Base-by-base conservation (phyloP, 2,329 filamentous ascomycete genomes). In the Mariannaea elegans region DNA sequence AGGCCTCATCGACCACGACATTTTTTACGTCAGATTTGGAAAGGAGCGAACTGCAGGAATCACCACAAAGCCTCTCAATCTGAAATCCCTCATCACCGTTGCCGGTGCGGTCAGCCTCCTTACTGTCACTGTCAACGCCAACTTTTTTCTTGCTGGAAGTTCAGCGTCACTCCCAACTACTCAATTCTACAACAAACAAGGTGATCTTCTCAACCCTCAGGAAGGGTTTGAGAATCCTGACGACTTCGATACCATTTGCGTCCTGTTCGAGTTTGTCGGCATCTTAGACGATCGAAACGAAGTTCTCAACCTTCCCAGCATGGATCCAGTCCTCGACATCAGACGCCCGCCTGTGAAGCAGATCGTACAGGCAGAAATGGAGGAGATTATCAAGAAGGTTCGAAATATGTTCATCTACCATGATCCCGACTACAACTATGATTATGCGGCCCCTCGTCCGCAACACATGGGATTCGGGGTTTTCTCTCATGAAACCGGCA, bases 81-180 rank as follows among this genome's bases (percentile, higher is more conserved):
- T 66, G 1, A 64, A 65, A n/a, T 54, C 56, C 0, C 60, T 64
- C 13, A 29, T 62, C 7, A 59, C 56, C 3, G 51, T 66, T 0
- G 64, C 47, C 0, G 63, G 44, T 0, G 50, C 61, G 29, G 50
- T 61, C 8, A 56, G 56, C 16, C 56, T 66, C 1, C 31, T 65
- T 21, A 65, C 63, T 0, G 63, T 65, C 4, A 66, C 64, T 1
- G 60, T 66, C 39, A 66, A 66, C 2, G 64, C 64, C 1, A 66
- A 64, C 12, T 66, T 64, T 29, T 65, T 66, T 56, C 32, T 66
- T 0, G 53, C 64, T 2, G 64, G 64, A 19, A 66, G 56, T 24
- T 66, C 64, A 7, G 64, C 64, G 0, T 49, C 56, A 1, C 46
- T 66, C 6, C 59, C 52, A 7, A 66, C 64, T 0, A 63, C 63